Base-by-base conservation (phyloP, 306 rosid species). In the Trifolium subterraneum region DNA sequence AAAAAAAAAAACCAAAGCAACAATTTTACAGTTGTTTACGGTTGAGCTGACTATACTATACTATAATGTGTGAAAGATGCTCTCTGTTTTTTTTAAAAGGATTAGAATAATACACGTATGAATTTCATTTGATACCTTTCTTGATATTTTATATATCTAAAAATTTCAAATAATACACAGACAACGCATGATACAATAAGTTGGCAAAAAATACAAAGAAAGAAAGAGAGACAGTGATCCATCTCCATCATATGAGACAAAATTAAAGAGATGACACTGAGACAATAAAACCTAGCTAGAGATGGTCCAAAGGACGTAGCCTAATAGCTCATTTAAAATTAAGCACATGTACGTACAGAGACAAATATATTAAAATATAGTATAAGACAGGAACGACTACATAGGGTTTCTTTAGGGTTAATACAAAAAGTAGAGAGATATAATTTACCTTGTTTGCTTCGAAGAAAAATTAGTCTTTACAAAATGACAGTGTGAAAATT, bases 241-340 rank as follows among this genome's bases (percentile, higher is more conserved):
- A 82, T 79, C 78, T 59, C 72, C 4, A 51, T 58, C 51, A 65
- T 0, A 36, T 64, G 48, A 39, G 27, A 75, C 68, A 64, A 80
- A 78, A 75, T 81, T 79, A 79, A 79, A 71, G 27, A 75, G 84
- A 71, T 72, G 79, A 72, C 80, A 72, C 55, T 14, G 74, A 76
- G 73, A 79, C 79, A 62, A 62, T 74, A 80, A 84, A 77, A 76
- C 71, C 71, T 35, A 64, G 81, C 79, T 66, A 50, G 56, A 83
- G 75, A 72, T 84, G 82, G 84, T 80, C 82, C 87, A 77, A 77
- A n/a, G n/a, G n/a, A 77, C 70, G 60, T 54, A 47, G 61, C 74
- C 67, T 63, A 68, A 76, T 58, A 31, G 64, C 38, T 14, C 38
- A 16, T 38, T 41, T 20, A 60, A 59, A 45, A 64, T 25, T 58